Conservation (phyloP, 257 asterid genomes). For the Ehretia macrophylla region DNA sequence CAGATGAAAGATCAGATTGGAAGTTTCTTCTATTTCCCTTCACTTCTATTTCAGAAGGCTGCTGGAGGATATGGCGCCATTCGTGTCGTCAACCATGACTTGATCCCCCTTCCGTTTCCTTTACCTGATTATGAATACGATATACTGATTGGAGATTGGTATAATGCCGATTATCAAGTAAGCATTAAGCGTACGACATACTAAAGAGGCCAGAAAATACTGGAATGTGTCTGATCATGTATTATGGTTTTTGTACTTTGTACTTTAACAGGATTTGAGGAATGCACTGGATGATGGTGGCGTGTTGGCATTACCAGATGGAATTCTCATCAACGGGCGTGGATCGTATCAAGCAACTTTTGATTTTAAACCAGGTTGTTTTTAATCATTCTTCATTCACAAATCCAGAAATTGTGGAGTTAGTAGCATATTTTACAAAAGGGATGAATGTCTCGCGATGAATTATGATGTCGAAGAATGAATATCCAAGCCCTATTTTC, state of each 20-base stretch:
- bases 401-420: no score
- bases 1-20: conserved; percentile 40
- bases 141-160: conserved; percentile 40
- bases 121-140: conserved; percentile 23
- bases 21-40: conserved; percentile 34
- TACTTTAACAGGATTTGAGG: conserved; percentile 21
- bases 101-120: conserved; percentile 19
- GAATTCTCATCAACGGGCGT: conserved; percentile 37
- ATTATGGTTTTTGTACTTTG: not conserved
- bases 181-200: not conserved
- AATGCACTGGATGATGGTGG: conserved; percentile 13
- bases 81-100: conserved; percentile 9
- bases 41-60: conserved; percentile 36
- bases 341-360: conserved; percentile 29
- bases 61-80: conserved; percentile 43
- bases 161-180: conserved; percentile 22
- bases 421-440: no score
- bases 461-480: no score
- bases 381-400: no score
- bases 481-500: no score
- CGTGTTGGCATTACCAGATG: conserved; percentile 24
- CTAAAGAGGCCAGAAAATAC: no score
- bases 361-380: conserved; percentile 24
- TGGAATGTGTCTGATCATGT: not conserved
- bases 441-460: no score